Percentiles rank a stretch among this genome's conserved stretches.
phyloP scores from a whole-genome alignment of 768 basidiomycete species.

The Rhodosporidiobolus sp. region DNA sequence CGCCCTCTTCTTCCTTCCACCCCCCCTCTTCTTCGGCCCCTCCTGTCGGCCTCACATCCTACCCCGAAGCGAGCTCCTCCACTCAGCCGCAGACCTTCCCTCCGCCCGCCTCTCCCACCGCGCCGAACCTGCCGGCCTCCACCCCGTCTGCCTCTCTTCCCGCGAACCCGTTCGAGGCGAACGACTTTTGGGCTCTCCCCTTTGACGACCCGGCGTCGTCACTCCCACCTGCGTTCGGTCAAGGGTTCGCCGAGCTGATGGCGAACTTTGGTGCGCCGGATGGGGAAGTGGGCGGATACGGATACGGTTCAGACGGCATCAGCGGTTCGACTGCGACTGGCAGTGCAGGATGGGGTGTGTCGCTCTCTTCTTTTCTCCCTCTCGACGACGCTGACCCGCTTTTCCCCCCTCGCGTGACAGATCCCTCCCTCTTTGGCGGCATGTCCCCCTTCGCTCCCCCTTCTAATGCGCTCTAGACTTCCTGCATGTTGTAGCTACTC shows the following conservation, averaged over 20 bases:
- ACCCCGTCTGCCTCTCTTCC: background rate
- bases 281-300: background rate
- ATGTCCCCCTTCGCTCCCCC: background rate
- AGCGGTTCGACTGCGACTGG: background rate
- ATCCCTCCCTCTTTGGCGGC: conserved; percentile 6
- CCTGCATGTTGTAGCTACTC: no score
- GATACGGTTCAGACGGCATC: background rate
- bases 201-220: background rate
- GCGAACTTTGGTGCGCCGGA: background rate
- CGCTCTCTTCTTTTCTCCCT: background rate
- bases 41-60: no score
- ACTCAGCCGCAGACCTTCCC: no score
- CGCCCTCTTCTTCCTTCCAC: no score
- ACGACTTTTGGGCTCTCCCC: conserved; percentile 1
- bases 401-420: background rate
- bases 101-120: no score
- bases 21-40: no score
- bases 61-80: no score
- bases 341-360: background rate
- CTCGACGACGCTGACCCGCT: background rate
- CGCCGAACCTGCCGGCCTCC: background rate
- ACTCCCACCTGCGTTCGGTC: conserved; percentile 6
- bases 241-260: background rate
- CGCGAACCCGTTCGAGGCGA: background rate
- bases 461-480: background rate